Evolutionary conservation across 257 asterid species (phyloP), one percentile per base, ranked within the genome.

Genomic region (Solanum sitiens): DNA sequence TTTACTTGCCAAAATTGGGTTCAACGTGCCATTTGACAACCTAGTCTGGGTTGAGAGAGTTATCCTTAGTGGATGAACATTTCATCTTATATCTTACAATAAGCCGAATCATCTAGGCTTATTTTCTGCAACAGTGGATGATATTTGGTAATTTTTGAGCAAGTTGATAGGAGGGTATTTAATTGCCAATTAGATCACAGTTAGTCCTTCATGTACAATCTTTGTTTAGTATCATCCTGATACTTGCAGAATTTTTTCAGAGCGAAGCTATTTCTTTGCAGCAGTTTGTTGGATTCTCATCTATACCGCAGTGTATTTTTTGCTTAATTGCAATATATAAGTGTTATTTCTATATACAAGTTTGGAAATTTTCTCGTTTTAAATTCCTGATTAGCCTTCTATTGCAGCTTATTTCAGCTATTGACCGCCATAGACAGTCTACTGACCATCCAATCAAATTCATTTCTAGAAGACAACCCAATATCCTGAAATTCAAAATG

Each of bases 361-460:
- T 50, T 80, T 10, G 44, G 68, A 30, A 47, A 27, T 80, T 27
- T 63, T 35, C 7, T 44, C 23, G 11, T 15, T 47, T 50, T 86
- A 73, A 85, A 88, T 47, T 63, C 37, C n/a, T 25, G 47, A 84
- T 39, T 71, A 40, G 83, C 83, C 82, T 53, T 61, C 79, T 37
- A 10, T 86, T 90, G 93, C 98, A 97, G 98, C 93, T 97, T 91
- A 97, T 97, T 91, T 97, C 99, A 59, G 97, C 99, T 45, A 91
- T 92, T 83, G 99, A 96, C 86, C 94, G 98, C 84, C 99, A 95
- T 88, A 94, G 98, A 93, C 99, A 94, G 91, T 91, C 94, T 42
- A 93, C 98, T 84, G 98, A 97, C 91, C 98, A 97, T 90, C 98
- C 99, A 79, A 97, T 96, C 93, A 97, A 96, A 92, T 97, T 97